These are phyloP conservation scores for Saturnispora bothae DNA, from an alignment of 805 yeast species.

Conservation along the genomic window DNA sequence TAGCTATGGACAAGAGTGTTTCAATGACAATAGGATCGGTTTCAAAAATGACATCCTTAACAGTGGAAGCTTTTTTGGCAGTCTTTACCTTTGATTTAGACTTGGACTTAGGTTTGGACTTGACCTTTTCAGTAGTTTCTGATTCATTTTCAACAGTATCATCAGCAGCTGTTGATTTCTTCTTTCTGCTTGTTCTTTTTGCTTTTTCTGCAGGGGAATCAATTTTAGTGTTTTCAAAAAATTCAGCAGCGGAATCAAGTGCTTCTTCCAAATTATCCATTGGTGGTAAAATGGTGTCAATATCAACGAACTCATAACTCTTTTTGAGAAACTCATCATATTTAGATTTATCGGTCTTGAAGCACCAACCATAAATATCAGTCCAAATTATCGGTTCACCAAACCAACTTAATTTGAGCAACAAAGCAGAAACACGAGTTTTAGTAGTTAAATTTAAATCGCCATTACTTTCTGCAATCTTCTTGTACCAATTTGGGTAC, in stretches of 20 bases:
- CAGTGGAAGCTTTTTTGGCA: conserved; percentile 1
- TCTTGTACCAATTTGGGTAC: conserved; percentile 87
- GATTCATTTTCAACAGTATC: neutral
- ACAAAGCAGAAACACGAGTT: conserved; percentile 64
- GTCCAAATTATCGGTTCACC: conserved; percentile 76
- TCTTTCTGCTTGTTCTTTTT: neutral
- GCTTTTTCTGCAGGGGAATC: neutral
- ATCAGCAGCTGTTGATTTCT: no score
- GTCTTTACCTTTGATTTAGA: neutral
- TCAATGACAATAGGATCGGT: conserved; percentile 13
- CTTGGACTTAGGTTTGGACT: neutral
- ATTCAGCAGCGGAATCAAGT: neutral
- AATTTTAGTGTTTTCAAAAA: neutral
- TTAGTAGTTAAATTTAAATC: conserved; percentile 52
- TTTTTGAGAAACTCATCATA: conserved; percentile 26
- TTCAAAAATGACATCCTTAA: conserved; percentile 8
- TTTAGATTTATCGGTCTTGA: conserved; percentile 43
- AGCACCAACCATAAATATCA: conserved; percentile 79
- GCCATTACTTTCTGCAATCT: conserved; percentile 30
- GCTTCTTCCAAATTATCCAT: conserved; percentile 10
- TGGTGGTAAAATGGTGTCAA: conserved; percentile 13
- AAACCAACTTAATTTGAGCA: conserved; percentile 78
- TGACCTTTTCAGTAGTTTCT: neutral
- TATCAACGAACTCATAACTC: conserved; percentile 24
- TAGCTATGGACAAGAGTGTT: conserved; percentile 6